Base-by-base conservation (phyloP, 495 filamentous ascomycete genomes). In the Aspergillus sclerotioniger region DNA sequence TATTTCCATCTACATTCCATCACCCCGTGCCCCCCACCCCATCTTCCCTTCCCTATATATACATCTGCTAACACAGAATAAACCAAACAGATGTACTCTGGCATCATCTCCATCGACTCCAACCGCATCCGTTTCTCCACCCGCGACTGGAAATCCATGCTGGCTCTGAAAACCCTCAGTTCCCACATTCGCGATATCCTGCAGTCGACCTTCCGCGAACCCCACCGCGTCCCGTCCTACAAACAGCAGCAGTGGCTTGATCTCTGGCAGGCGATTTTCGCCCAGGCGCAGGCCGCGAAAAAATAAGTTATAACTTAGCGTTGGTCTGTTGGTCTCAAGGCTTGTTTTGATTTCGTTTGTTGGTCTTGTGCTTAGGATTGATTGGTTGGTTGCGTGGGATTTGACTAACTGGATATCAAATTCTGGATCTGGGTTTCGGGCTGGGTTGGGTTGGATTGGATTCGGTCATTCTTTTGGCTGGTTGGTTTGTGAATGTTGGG, bases 131-230 rank as follows among this genome's bases (percentile, higher is more conserved):
- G 90, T n/a, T 96, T 96, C 68, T 78, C 87, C 21, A 79, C 93
- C 2, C 80, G 84, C n/a, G 88, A 94, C 65, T 97, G 92, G 92
- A 96, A 91, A 76, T 85, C 85, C 0, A 88, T 94, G 80, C 80
- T 96, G 8, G 91, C 86, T 0, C 72, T 97, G 62, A 97, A 96
- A 68, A 80, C 82, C 6, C 74, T 98, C 44, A 84, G 90, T 17
- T 67, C 71, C 3, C 78, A 84, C 13, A 75, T 96, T 1, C 80
- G 84, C 53, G 89, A 91, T 53, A 81, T 93, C 29, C 76, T 91
- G n/a, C 81, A 83, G 4, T 73, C 82, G 15, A 79, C 82, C 21
- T 90, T 93, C 76, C 86, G 84, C 59, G 81, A 73, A 54, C 90
- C 91, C 0, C 88, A 90, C n/a, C 85, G 82, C 50, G 65, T 73